A percentile compares a stretch with the other conserved stretches of the same genome.
phyloP scores from a whole-genome alignment of 106 monocot species.

The Hemerocallis citrina region DNA sequence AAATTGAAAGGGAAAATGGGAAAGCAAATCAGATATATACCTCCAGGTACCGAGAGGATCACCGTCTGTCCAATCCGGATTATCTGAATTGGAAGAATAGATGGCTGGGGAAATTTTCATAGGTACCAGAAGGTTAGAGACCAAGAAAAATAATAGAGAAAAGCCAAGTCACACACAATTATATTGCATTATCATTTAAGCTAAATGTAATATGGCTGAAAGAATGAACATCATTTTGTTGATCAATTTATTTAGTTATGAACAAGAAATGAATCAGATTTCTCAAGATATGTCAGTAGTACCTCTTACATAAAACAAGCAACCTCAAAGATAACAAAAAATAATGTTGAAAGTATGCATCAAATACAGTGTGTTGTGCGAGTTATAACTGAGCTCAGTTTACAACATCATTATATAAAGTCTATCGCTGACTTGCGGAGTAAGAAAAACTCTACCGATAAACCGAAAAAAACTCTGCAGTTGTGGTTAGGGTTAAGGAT shows the following conservation, averaged over 20 bases:
- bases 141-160: not conserved
- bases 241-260: no score
- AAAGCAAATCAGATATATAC: conserved; percentile 23
- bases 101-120: conserved; percentile 42
- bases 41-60: conserved; percentile 90
- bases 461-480: no score
- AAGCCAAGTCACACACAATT: not conserved
- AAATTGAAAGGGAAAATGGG: not conserved
- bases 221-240: not conserved
- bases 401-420: no score
- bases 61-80: conserved; percentile 75
- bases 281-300: not conserved
- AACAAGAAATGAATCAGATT: no score
- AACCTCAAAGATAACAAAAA: no score
- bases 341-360: no score
- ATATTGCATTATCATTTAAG: not conserved
- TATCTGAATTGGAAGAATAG: conserved; percentile 90
- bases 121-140: conserved; percentile 1
- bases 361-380: no score
- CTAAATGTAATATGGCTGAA: not conserved
- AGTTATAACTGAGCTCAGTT: no score
- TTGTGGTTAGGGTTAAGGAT: no score
- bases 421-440: no score
- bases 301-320: not conserved
- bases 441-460: no score